phyloP scores from a whole-genome alignment of 2,329 filamentous ascomycete species.

The Apiospora pterosperma region DNA sequence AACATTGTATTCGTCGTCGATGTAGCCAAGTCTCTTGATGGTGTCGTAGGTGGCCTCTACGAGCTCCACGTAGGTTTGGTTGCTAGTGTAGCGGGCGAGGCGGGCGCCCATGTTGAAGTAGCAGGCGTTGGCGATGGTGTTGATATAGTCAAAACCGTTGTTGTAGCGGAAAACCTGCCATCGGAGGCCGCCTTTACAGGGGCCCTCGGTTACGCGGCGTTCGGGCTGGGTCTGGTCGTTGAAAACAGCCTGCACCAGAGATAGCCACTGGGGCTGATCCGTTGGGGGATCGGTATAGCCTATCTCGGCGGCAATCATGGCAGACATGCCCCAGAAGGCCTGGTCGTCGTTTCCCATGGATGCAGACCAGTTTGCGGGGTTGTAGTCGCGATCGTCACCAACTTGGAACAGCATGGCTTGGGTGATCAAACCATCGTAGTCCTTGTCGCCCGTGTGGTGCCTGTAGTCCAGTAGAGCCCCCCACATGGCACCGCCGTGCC shows the following conservation, averaged over 20 bases:
- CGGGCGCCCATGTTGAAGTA: slow-evolving; percentile 66
- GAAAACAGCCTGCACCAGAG: slow-evolving; percentile 67
- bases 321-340: slow-evolving; percentile 66
- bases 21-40: slow-evolving; percentile 50
- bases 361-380: slow-evolving; percentile 56
- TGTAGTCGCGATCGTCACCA: slow-evolving; percentile 53
- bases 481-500: slow-evolving; percentile 69
- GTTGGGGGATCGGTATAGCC: slow-evolving; percentile 57
- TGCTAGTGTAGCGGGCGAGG: slow-evolving; percentile 67
- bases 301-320: slow-evolving; percentile 64
- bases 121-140: slow-evolving; percentile 59
- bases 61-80: slow-evolving; percentile 61
- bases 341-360: slow-evolving; percentile 69
- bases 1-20: slow-evolving; percentile 60
- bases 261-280: slow-evolving; percentile 56
- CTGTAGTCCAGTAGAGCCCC: slow-evolving; percentile 68
- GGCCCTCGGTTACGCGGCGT: slow-evolving; percentile 54
- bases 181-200: slow-evolving; percentile 66
- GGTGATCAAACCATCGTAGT: slow-evolving; percentile 58
- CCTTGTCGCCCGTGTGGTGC: slow-evolving; percentile 61
- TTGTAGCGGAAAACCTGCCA: slow-evolving; percentile 79
- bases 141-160: slow-evolving; percentile 74
- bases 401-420: slow-evolving; percentile 56
- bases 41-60: slow-evolving; percentile 63
- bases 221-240: slow-evolving; percentile 56